Percentiles rank a stretch among this genome's conserved stretches.
These are phyloP conservation scores for Penicillium sp. DNA, from an alignment of 2,329 filamentous ascomycete genomes.

Conservation along the genomic window DNA sequence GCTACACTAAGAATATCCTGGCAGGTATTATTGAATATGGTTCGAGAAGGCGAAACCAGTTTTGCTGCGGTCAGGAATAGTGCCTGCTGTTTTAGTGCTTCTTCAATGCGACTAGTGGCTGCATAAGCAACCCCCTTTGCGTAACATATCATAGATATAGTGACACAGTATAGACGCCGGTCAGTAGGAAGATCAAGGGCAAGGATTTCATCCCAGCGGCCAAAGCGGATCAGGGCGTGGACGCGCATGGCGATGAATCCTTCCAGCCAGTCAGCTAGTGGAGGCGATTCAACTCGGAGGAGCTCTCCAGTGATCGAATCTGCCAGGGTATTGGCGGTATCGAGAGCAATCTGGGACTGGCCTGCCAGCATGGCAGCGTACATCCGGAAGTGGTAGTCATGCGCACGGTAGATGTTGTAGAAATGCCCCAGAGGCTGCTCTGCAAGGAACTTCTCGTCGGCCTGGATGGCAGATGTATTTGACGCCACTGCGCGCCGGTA, in stretches of 20 bases:
- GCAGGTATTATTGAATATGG: conserved; percentile 67
- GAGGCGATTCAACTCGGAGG: conserved; percentile 52
- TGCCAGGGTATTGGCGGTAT: conserved; percentile 60
- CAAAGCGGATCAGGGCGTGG: conserved; percentile 71
- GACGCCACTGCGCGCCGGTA: conserved; percentile 64
- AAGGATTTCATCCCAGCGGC: conserved; percentile 68
- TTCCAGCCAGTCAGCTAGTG: conserved; percentile 79
- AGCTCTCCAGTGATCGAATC: conserved; percentile 61
- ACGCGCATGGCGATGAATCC: conserved; percentile 65
- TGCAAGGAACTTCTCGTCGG: conserved; percentile 65
- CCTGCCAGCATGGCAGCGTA: conserved; percentile 77
- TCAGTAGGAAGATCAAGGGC: conserved; percentile 57
- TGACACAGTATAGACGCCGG: conserved; percentile 62
- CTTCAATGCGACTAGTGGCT: conserved; percentile 53
- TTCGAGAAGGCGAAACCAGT: conserved; percentile 58
- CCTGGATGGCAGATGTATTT: conserved; percentile 64
- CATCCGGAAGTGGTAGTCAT: conserved; percentile 71
- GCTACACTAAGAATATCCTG: conserved; percentile 63
- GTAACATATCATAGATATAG: conserved; percentile 67
- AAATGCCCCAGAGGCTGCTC: conserved; percentile 62
- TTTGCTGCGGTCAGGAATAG: conserved; percentile 53
- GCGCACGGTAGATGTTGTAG: conserved; percentile 72
- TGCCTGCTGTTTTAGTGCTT: conserved; percentile 52
- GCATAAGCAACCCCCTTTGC: conserved; percentile 66
- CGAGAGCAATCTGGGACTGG: conserved; percentile 59